These are phyloP conservation scores for Eucommia ulmoides DNA, from an alignment of 257 asterid species.

Conservation along the genomic window DNA sequence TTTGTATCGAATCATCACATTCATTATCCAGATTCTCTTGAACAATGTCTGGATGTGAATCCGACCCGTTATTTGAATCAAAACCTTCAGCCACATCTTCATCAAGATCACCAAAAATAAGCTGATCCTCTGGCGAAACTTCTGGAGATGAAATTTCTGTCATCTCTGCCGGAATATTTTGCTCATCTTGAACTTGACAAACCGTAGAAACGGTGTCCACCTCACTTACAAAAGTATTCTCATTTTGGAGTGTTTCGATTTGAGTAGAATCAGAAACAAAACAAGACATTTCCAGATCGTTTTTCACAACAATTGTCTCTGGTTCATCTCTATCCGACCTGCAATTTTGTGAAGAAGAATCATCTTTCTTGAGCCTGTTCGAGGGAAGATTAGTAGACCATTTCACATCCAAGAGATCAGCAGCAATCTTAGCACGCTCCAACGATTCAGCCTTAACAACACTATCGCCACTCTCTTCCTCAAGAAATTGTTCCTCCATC, in stretches of 20 bases:
- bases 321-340: too few relatives aligned
- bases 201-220: conserved; percentile 20
- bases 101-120: conserved; percentile 49
- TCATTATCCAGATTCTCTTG: conserved; percentile 19
- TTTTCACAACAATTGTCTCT: conserved; percentile 13
- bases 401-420: conserved; percentile 85
- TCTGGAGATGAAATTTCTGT: conserved; percentile 19
- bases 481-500: conserved; percentile 11
- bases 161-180: conserved; percentile 11
- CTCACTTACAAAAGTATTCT: conserved; percentile 23
- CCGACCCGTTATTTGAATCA: conserved; percentile 15
- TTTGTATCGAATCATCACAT: conserved; percentile 13
- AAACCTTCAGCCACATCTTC: conserved; percentile 18
- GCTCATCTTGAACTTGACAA: conserved; percentile 13
- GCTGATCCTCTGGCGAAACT: conserved; percentile 41
- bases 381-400: conserved; percentile 81
- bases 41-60: conserved; percentile 22
- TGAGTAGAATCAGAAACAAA: too few relatives aligned
- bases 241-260: too few relatives aligned
- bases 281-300: conserved; percentile 20
- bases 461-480: conserved; percentile 17
- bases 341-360: conserved; percentile 9
- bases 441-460: conserved; percentile 36
- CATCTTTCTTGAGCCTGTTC: conserved; percentile 22
- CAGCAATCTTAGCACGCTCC: conserved; percentile 90